Conservation (phyloP, 176 grass and related monocot species). For the Poa annua region DNA sequence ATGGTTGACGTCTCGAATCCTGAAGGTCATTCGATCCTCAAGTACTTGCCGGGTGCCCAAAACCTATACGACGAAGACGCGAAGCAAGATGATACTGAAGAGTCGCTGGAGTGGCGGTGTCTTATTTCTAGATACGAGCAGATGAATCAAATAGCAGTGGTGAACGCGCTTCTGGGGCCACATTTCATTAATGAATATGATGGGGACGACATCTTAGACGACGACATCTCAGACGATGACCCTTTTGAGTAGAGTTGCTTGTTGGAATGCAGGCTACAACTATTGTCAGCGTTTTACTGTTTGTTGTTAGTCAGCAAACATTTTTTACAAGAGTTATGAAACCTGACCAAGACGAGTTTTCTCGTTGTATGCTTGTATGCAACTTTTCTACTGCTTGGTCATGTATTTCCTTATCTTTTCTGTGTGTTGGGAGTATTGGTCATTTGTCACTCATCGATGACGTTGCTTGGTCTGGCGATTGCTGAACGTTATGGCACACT, state of each 20-base stretch:
- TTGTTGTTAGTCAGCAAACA: not conserved
- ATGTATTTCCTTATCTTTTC: not conserved
- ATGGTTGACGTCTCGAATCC: conserved; percentile 50
- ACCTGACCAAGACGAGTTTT: not conserved
- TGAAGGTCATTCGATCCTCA: conserved; percentile 53
- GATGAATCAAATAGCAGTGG: conserved; percentile 44
- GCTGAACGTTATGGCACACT: not conserved
- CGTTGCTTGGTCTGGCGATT: not conserved
- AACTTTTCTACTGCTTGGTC: not conserved
- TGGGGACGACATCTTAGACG: conserved; percentile 18
- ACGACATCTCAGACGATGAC: conserved; percentile 32
- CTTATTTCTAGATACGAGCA: conserved; percentile 50
- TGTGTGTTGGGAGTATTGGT: not conserved
- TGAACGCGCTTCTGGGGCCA: conserved; percentile 48
- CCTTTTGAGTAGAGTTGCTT: conserved; percentile 28
- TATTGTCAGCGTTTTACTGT: not conserved
- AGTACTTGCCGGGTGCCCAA: conserved; percentile 62
- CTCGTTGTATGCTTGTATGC: not conserved
- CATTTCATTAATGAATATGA: conserved; percentile 42
- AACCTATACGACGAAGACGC: not conserved
- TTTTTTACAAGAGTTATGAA: conserved; percentile 1
- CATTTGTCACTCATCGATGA: not conserved
- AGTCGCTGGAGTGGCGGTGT: conserved; percentile 49
- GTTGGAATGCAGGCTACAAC: conserved; percentile 5
- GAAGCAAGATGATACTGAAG: conserved; percentile 28